Evolutionary conservation across 2,329 filamentous ascomycete genomes (phyloP).

Genomic region (Sordariomycetes sp.): DNA sequence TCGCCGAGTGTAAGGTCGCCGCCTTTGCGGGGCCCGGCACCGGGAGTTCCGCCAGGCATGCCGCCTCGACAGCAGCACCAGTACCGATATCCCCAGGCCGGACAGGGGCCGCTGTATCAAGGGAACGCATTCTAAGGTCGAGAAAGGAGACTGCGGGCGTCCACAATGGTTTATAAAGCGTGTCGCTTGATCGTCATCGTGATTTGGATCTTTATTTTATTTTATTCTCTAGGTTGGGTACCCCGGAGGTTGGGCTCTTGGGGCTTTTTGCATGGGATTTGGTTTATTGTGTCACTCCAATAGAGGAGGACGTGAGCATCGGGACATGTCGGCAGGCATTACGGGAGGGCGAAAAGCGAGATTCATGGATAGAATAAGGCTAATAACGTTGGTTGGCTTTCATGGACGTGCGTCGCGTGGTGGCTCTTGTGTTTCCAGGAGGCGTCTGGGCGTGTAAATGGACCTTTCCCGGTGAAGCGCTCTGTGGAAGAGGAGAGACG

Average conservation of each 20-base stretch:
- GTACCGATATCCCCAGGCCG: neutral
- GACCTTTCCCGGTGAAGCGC: too few species aligned
- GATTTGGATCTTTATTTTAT: constrained; percentile 1
- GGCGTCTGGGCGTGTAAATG: too few species aligned
- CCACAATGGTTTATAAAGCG: neutral
- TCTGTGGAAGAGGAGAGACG: too few species aligned
- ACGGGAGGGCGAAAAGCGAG: too few species aligned
- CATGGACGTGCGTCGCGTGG: too few species aligned
- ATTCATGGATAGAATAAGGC: too few species aligned
- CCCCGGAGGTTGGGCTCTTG: too few species aligned
- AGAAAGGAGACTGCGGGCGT: neutral
- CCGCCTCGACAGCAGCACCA: neutral
- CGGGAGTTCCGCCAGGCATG: neutral
- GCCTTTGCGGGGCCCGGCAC: neutral
- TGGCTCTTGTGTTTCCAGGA: too few species aligned
- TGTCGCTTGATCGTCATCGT: neutral
- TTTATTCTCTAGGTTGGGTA: neutral
- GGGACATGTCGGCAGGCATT: neutral
- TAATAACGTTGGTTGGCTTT: too few species aligned
- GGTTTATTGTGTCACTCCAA: too few species aligned
- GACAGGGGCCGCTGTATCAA: neutral
- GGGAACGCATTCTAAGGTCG: constrained; percentile 6
- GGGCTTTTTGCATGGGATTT: too few species aligned
- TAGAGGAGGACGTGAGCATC: neutral
- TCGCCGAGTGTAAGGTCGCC: neutral